A percentile compares a stretch with the other conserved stretches of the same genome.
phyloP scores from a whole-genome alignment of 176 grass and related monocot genomes.

The Pharus latifolius region DNA sequence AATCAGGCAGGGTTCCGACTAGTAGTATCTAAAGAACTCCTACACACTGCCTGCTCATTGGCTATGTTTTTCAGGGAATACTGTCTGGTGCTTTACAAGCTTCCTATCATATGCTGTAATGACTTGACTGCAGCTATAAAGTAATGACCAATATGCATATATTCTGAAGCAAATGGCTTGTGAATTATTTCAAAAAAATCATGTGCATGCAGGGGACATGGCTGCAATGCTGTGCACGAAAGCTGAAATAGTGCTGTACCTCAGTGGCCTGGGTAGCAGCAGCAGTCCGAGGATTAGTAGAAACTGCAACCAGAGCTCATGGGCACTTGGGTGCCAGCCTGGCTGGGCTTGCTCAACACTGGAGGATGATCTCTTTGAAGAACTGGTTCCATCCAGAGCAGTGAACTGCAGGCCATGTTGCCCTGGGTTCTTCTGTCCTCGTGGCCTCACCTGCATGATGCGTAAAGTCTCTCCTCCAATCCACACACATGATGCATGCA shows the following conservation, averaged over 20 bases:
- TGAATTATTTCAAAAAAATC: not conserved
- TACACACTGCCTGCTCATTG: not conserved
- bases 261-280: slow-evolving; percentile 19
- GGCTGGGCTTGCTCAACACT: slow-evolving; percentile 45
- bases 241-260: slow-evolving; percentile 22
- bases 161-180: not conserved
- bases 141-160: not conserved
- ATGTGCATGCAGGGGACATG: slow-evolving; percentile 21
- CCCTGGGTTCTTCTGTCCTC: slow-evolving; percentile 56
- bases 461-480: slow-evolving; percentile 31
- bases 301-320: slow-evolving; percentile 46
- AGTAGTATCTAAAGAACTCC: not conserved
- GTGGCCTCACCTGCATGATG: slow-evolving; percentile 64
- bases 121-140: not conserved
- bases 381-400: slow-evolving; percentile 17
- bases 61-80: not conserved
- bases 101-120: not conserved
- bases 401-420: slow-evolving; percentile 34
- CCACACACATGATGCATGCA: too few species aligned
- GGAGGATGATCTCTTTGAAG: not conserved
- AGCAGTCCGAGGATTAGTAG: slow-evolving; percentile 27
- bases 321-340: slow-evolving; percentile 53
- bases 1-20: too few species aligned
- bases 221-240: not conserved
- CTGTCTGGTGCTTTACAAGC: too few species aligned